Evolutionary conservation across 768 basidiomycete species (phyloP).

Genomic region (Albatrellus ellisii): DNA sequence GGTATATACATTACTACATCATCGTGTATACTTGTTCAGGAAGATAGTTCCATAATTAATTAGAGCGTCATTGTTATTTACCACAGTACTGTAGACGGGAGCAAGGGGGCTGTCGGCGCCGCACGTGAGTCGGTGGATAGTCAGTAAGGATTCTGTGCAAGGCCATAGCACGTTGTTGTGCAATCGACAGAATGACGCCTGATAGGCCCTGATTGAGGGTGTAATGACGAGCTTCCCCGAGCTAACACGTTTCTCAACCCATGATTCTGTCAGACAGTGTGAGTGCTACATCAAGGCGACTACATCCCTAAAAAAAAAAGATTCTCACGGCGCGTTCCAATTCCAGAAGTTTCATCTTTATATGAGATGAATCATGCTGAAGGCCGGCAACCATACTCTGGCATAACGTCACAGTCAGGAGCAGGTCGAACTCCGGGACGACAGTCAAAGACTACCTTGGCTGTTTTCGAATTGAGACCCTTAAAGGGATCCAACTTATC

Average conservation of each 20-base stretch:
- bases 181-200: not conserved
- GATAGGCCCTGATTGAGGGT: not conserved
- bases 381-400: slow-evolving; percentile 68
- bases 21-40: too few species aligned
- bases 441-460: slow-evolving; percentile 37
- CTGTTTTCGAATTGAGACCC: slow-evolving; percentile 65
- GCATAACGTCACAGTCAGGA: not conserved
- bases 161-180: not conserved
- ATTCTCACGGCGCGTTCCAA: slow-evolving; percentile 51
- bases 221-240: not conserved
- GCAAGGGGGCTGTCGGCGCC: too few species aligned
- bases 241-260: slow-evolving; percentile 8
- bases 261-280: slow-evolving; percentile 6
- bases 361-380: slow-evolving; percentile 47
- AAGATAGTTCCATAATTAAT: too few species aligned
- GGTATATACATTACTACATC: too few species aligned
- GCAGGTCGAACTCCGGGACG: not conserved
- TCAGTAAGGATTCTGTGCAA: too few species aligned
- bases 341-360: slow-evolving; percentile 52
- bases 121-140: too few species aligned
- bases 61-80: too few species aligned
- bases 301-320: not conserved
- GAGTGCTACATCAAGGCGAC: not conserved
- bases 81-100: too few species aligned
- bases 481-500: slow-evolving; percentile 47